These are phyloP conservation scores for Gynostemma pentaphyllum DNA, from an alignment of 306 rosid species.

Conservation along the genomic window DNA sequence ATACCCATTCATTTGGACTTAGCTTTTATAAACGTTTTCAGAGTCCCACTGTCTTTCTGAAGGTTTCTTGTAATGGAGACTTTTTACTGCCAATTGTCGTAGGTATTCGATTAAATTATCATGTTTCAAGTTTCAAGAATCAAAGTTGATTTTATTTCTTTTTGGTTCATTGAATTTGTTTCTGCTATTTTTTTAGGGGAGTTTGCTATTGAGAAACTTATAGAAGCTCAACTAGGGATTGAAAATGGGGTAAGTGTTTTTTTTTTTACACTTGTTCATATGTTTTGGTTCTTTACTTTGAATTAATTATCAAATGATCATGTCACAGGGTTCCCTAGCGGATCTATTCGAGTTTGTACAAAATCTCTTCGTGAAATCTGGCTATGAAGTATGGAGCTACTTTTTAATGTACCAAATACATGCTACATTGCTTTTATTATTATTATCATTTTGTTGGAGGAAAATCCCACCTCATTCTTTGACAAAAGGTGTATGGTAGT, in stretches of 20 bases:
- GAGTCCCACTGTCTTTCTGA: slow-evolving; percentile 84
- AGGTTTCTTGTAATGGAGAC: slow-evolving; percentile 86
- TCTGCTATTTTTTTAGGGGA: slow-evolving; percentile 50
- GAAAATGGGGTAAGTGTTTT: slow-evolving; percentile 39
- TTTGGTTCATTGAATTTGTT: slow-evolving; percentile 4
- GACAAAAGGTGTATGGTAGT: too few species aligned
- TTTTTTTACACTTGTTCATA: neutral
- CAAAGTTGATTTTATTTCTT: neutral
- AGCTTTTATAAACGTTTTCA: slow-evolving; percentile 58
- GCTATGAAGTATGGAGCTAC: slow-evolving; percentile 61
- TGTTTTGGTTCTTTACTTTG: neutral
- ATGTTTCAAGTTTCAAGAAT: neutral
- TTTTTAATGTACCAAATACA: slow-evolving; percentile 15
- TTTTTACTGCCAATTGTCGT: slow-evolving; percentile 86
- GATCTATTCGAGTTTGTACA: slow-evolving; percentile 56
- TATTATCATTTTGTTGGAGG: neutral
- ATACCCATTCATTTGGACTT: slow-evolving; percentile 28
- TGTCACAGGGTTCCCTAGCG: slow-evolving; percentile 63
- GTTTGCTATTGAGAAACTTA: slow-evolving; percentile 66
- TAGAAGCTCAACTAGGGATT: slow-evolving; percentile 39
- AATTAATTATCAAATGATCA: slow-evolving; percentile 2
- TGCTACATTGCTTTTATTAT: neutral
- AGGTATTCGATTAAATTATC: slow-evolving; percentile 32
- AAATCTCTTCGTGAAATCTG: slow-evolving; percentile 59
- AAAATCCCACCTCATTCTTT: too few species aligned